A percentile compares a stretch with the other conserved stretches of the same genome.
phyloP scores from a whole-genome alignment of 768 basidiomycete species.

The Dioszegia aurantiaca region DNA sequence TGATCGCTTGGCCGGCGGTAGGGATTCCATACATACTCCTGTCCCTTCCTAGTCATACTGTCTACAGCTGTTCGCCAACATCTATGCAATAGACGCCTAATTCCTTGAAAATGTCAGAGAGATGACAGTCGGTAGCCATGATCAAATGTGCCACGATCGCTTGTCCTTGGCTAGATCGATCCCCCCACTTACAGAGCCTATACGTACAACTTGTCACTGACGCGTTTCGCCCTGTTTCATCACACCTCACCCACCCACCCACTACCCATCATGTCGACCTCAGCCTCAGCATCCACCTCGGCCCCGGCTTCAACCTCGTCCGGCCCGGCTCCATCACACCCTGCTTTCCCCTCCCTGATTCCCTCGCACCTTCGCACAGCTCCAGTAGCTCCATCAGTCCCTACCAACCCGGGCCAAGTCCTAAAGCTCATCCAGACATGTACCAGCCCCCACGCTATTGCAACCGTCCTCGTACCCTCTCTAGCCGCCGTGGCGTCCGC shows the following conservation, averaged over 20 bases:
- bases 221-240: neutral
- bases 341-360: slow-evolving; percentile 11
- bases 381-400: neutral
- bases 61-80: too few relatives aligned
- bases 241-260: neutral
- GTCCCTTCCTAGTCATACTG: too few relatives aligned
- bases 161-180: too few relatives aligned
- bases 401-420: neutral
- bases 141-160: too few relatives aligned
- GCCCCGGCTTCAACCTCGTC: neutral
- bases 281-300: neutral
- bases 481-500: slow-evolving; percentile 1
- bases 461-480: slow-evolving; percentile 9
- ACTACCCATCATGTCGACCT: neutral
- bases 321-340: slow-evolving; percentile 5
- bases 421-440: slow-evolving; percentile 4
- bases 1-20: too few relatives aligned
- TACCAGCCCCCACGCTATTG: neutral
- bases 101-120: too few relatives aligned
- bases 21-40: too few relatives aligned
- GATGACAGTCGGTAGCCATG: too few relatives aligned
- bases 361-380: neutral
- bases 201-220: too few relatives aligned
- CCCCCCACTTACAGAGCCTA: too few relatives aligned
- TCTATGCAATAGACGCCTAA: too few relatives aligned